A percentile compares a stretch with the other conserved stretches of the same genome.
Evolutionary conservation across 108 stramenopile species (phyloP).

Genomic region (Skeletonema tropicum): DNA sequence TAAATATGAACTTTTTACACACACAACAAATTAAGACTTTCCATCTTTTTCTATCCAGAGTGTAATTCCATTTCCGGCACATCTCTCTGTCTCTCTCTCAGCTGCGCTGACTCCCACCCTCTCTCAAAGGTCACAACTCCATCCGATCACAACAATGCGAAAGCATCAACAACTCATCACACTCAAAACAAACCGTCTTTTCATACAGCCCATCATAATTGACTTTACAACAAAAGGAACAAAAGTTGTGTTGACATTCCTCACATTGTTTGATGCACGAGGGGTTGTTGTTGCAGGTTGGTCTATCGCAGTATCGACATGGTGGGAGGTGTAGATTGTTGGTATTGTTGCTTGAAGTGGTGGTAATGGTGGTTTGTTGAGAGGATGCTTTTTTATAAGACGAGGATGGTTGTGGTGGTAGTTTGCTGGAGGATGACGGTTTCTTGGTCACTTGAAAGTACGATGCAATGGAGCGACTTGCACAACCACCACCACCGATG

Average conservation of each 20-base stretch:
- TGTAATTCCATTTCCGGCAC: too few species aligned
- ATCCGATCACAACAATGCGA: conserved; percentile 21
- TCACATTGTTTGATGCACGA: conserved; percentile 35
- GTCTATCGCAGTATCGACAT: conserved; percentile 41
- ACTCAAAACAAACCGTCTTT: conserved; percentile 44
- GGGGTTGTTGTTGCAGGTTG: conserved; percentile 21
- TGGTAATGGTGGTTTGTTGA: neutral
- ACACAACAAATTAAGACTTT: neutral
- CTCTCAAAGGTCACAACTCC: conserved; percentile 17
- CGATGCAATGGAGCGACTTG: neutral
- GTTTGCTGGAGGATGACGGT: neutral
- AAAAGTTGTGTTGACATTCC: conserved; percentile 26
- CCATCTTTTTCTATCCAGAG: neutral
- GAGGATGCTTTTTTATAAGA: neutral
- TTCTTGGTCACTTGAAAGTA: conserved; percentile 6
- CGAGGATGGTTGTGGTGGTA: neutral
- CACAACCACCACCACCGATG: neutral
- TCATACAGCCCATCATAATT: conserved; percentile 32
- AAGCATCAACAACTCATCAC: conserved; percentile 21
- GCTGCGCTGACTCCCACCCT: too few species aligned
- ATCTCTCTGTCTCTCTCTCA: too few species aligned
- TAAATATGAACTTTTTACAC: neutral
- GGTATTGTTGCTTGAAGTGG: neutral
- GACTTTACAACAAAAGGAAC: conserved; percentile 45
- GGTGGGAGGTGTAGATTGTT: neutral